Percentiles rank a stretch among this genome's conserved stretches.
These are phyloP conservation scores for Debaryomyces hansenii DNA, from an alignment of 805 yeast species.

Conservation along the genomic window DNA sequence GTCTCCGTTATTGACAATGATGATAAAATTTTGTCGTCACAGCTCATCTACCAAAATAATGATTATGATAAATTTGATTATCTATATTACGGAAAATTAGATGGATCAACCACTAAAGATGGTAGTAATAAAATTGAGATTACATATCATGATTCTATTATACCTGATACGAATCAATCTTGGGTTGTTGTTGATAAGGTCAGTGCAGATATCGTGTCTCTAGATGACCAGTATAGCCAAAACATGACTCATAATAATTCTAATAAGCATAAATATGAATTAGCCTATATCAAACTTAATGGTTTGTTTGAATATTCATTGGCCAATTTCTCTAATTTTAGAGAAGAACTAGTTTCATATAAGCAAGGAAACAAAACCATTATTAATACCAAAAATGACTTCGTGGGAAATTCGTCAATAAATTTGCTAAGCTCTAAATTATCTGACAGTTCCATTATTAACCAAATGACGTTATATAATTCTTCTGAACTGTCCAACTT, in stretches of 20 bases:
- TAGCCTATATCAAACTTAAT: conserved; percentile 47
- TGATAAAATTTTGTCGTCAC: conserved; percentile 42
- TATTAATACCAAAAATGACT: conserved; percentile 31
- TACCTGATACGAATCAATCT: conserved; percentile 21
- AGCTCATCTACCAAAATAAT: conserved; percentile 75
- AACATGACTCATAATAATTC: conserved; percentile 17
- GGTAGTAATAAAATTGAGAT: conserved; percentile 32
- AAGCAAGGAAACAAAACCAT: conserved; percentile 17
- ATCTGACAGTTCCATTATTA: conserved; percentile 32
- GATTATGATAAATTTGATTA: conserved; percentile 76
- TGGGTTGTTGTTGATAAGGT: conserved; percentile 74
- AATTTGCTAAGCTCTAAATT: conserved; percentile 34
- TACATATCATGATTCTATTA: conserved; percentile 23
- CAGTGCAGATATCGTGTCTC: conserved; percentile 46
- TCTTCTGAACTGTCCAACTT: conserved; percentile 31
- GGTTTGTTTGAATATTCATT: conserved; percentile 84
- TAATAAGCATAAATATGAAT: conserved; percentile 24
- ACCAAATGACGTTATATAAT: conserved; percentile 26
- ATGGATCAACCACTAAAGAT: conserved; percentile 31
- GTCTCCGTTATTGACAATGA: conserved; percentile 61
- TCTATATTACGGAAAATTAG: conserved; percentile 68
- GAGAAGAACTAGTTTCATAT: conserved; percentile 24
- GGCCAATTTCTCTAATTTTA: conserved; percentile 54
- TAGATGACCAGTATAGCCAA: conserved; percentile 40
- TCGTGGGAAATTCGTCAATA: conserved; percentile 41